These are phyloP conservation scores for Beauveria varroae DNA, from an alignment of 2,329 filamentous ascomycete genomes.

Conservation along the genomic window DNA sequence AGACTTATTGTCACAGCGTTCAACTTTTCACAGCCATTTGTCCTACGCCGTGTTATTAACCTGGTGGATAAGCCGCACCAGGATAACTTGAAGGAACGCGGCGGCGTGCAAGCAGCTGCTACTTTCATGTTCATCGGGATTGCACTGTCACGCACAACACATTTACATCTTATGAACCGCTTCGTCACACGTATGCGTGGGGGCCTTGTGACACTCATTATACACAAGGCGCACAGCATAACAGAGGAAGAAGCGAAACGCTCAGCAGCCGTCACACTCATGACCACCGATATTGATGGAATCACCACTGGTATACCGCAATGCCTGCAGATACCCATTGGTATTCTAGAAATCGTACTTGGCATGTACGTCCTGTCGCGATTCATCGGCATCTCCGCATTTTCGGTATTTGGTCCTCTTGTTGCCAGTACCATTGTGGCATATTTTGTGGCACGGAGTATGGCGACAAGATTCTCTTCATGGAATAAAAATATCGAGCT, in stretches of 20 bases:
- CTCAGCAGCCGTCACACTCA: neutral
- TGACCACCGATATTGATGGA: slow-evolving; percentile 1
- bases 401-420: neutral
- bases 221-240: slow-evolving; percentile 33
- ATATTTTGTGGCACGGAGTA: neutral
- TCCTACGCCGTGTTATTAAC: slow-evolving; percentile 8
- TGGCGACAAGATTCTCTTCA: neutral
- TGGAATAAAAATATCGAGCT: slow-evolving; percentile 1
- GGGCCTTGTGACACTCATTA: slow-evolving; percentile 35
- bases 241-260: slow-evolving; percentile 23
- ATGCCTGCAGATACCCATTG: neutral
- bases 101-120: neutral
- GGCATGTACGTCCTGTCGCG: neutral
- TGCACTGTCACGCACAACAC: neutral
- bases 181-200: slow-evolving; percentile 25
- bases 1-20: neutral
- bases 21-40: neutral
- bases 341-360: neutral
- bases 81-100: neutral
- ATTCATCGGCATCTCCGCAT: neutral
- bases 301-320: neutral
- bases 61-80: slow-evolving; percentile 14
- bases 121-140: neutral
- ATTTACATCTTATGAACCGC: slow-evolving; percentile 13
- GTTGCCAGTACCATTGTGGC: neutral